These are phyloP conservation scores for Coprinopsis marcescibilis DNA, from an alignment of 768 basidiomycete species.

Conservation along the genomic window DNA sequence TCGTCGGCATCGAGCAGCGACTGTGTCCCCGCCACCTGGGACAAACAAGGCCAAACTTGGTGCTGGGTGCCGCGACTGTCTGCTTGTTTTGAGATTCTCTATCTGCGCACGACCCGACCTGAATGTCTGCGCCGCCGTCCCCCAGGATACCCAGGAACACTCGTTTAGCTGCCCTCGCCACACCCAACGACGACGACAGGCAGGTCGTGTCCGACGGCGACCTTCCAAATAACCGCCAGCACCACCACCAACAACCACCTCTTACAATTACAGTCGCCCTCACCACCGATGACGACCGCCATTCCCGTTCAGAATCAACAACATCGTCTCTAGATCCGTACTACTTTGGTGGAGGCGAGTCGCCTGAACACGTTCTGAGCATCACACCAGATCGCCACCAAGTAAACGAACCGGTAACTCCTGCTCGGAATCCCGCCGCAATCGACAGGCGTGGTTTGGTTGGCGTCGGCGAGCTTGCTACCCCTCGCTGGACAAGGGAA, in stretches of 20 bases:
- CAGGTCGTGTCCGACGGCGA: conserved; percentile 35
- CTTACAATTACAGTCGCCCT: conserved; percentile 45
- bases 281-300: conserved; percentile 39
- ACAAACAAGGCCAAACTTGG: conserved; percentile 5
- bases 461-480: conserved; percentile 92
- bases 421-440: conserved; percentile 66
- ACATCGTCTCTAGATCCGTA: conserved; percentile 85
- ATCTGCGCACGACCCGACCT: conserved; percentile 19
- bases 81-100: conserved; percentile 11
- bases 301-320: conserved; percentile 65
- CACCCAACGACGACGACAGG: conserved; percentile 31
- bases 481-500: conserved; percentile 83
- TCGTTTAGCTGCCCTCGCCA: conserved; percentile 48
- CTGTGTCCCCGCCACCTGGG: background rate
- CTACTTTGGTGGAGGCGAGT: conserved; percentile 72
- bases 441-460: conserved; percentile 87
- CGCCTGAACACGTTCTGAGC: conserved; percentile 48
- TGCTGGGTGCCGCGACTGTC: background rate
- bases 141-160: conserved; percentile 40
- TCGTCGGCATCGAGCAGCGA: background rate
- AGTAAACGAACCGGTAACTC: conserved; percentile 56
- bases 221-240: background rate
- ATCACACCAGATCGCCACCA: conserved; percentile 58
- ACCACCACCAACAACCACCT: conserved; percentile 19
- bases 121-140: conserved; percentile 38